phyloP scores from a whole-genome alignment of 148 eudicot genomes.

The Pouteria glomerata region DNA sequence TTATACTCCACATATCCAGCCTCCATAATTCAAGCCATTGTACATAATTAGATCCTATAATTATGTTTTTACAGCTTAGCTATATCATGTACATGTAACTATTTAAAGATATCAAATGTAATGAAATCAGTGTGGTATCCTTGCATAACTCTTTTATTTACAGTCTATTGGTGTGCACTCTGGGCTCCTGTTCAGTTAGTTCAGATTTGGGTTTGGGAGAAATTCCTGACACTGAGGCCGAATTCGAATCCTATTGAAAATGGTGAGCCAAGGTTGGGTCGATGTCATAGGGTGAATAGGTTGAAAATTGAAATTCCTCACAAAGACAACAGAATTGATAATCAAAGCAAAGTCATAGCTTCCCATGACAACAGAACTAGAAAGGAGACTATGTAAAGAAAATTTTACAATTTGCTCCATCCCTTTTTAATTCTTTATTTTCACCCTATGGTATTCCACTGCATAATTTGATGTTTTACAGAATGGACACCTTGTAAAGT shows the following conservation, averaged over 20 bases:
- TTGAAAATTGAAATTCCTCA: not conserved
- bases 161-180: not conserved
- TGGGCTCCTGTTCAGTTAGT: conserved; percentile 34
- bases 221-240: conserved; percentile 23
- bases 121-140: too few species aligned
- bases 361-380: not conserved
- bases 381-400: not conserved
- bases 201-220: conserved; percentile 58
- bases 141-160: too few species aligned
- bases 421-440: conserved; percentile 89
- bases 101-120: too few species aligned
- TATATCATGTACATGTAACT: too few species aligned
- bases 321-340: not conserved
- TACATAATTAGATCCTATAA: too few species aligned
- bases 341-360: not conserved
- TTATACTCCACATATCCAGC: too few species aligned
- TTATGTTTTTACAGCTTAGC: too few species aligned
- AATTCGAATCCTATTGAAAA: not conserved
- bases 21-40: too few species aligned
- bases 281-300: conserved; percentile 22
- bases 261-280: conserved; percentile 16
- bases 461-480: conserved; percentile 93
- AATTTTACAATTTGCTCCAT: conserved; percentile 86
- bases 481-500: conserved; percentile 82
- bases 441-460: conserved; percentile 90